Evolutionary conservation across 352 stramenopile genomes (phyloP).

Genomic region (Lagenidium giganteum): DNA sequence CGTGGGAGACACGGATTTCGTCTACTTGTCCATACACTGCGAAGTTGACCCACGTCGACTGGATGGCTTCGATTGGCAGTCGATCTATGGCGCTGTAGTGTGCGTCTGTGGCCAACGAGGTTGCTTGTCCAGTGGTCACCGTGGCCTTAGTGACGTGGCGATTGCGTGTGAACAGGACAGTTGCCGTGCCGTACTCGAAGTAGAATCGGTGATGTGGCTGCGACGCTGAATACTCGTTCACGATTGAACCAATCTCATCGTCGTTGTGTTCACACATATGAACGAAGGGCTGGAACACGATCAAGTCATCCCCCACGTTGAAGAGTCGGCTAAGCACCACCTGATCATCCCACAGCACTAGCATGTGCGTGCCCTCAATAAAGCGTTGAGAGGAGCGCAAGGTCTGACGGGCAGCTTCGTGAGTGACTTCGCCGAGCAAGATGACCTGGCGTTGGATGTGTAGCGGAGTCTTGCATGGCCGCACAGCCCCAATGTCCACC

Average conservation of each 20-base stretch:
- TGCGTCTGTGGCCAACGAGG: background rate
- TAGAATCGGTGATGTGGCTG: conserved; percentile 47
- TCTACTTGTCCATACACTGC: conserved; percentile 46
- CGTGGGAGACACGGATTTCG: conserved; percentile 50
- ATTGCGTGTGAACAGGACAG: conserved; percentile 30
- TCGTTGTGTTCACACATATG: conserved; percentile 40
- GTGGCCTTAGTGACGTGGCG: background rate
- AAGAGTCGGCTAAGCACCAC: conserved; percentile 58
- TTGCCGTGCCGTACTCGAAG: conserved; percentile 60
- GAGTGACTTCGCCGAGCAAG: conserved; percentile 33
- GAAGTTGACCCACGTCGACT: conserved; percentile 36
- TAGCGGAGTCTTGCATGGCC: conserved; percentile 44
- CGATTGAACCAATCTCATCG: conserved; percentile 42
- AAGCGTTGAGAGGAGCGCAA: conserved; percentile 6
- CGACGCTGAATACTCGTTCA: conserved; percentile 55
- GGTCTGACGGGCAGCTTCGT: background rate
- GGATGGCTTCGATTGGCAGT: conserved; percentile 21
- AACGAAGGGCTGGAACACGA: conserved; percentile 58
- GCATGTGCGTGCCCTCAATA: conserved; percentile 31
- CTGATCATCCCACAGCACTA: conserved; percentile 70
- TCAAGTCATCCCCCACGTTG: conserved; percentile 45
- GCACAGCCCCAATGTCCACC: conserved; percentile 64
- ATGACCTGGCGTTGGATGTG: conserved; percentile 63
- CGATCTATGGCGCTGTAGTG: background rate
- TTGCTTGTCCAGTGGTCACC: too few species aligned